phyloP scores from a whole-genome alignment of 2,329 filamentous ascomycete genomes.

The Monilinia vaccinii-corymbosi region DNA sequence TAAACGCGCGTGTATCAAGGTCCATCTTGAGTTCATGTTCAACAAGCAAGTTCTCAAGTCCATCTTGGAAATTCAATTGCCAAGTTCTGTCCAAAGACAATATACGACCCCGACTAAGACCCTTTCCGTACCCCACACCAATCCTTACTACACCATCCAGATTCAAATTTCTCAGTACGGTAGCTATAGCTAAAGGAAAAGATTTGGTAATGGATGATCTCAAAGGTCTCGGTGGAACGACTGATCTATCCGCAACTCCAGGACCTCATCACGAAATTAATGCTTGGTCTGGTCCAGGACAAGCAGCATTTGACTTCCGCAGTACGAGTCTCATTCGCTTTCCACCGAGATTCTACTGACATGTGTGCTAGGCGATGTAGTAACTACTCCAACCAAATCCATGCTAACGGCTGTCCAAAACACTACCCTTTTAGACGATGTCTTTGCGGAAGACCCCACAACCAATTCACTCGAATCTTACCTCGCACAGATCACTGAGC shows the following conservation, averaged over 20 bases:
- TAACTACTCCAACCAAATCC: conserved; percentile 66
- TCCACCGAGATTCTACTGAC: background rate
- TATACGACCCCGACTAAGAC: background rate
- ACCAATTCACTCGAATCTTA: conserved; percentile 68
- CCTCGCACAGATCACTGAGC: conserved; percentile 63
- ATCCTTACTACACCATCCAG: background rate
- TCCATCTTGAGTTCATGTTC: background rate
- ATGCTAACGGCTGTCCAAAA: conserved; percentile 75
- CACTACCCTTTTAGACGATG: conserved; percentile 74
- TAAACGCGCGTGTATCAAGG: background rate
- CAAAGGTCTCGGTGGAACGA: conserved; percentile 14
- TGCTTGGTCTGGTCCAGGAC: conserved; percentile 27
- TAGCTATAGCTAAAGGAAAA: background rate
- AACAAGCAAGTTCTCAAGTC: background rate
- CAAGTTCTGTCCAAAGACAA: conserved; percentile 3
- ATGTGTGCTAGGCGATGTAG: conserved; percentile 45
- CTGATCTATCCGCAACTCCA: conserved; percentile 10
- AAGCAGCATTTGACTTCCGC: conserved; percentile 30
- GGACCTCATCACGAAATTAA: conserved; percentile 13
- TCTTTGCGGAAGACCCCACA: conserved; percentile 70
- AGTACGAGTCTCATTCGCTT: conserved; percentile 17
- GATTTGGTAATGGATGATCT: conserved; percentile 3
- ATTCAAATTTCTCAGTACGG: background rate
- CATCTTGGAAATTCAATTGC: background rate
- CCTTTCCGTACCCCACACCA: background rate